These are phyloP conservation scores for Ceriops zippeliana DNA, from an alignment of 345 rosid species.

Conservation along the genomic window DNA sequence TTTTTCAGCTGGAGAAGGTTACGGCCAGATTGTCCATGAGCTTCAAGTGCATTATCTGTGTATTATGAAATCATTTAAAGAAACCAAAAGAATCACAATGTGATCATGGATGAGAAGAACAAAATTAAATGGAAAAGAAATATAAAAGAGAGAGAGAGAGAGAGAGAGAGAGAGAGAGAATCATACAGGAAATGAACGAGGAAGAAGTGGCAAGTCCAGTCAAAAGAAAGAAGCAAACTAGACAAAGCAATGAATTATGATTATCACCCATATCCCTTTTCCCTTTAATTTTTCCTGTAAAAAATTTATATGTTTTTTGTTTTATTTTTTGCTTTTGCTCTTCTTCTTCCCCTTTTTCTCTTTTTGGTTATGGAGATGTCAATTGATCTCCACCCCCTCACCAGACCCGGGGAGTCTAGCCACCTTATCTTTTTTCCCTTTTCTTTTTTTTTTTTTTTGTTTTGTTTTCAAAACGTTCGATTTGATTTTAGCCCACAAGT, in stretches of 20 bases:
- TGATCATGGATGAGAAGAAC: not conserved
- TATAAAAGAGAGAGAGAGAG: not conserved
- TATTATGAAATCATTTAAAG: not conserved
- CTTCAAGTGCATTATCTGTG: constrained; percentile 48
- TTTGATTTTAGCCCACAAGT: not conserved
- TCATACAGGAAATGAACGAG: constrained; percentile 38
- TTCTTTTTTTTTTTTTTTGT: not conserved
- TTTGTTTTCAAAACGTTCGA: not conserved
- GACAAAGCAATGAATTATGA: constrained; percentile 14
- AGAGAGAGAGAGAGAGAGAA: not conserved
- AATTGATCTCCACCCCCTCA: constrained; percentile 5
- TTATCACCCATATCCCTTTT: constrained; percentile 1
- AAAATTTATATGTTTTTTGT: not conserved
- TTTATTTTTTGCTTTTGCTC: not conserved
- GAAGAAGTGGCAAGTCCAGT: constrained; percentile 33
- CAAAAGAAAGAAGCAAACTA: constrained; percentile 31
- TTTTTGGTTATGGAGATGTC: constrained; percentile 4
- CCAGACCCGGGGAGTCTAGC: not conserved
- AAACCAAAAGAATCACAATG: not conserved
- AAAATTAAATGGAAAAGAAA: not conserved
- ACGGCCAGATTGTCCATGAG: constrained; percentile 42
- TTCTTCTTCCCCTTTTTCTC: too few species aligned
- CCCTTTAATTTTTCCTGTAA: not conserved
- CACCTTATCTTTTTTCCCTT: not conserved
- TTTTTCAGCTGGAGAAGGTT: constrained; percentile 63